phyloP scores from a whole-genome alignment of 805 yeast species.

The Lipomyces japonicus region DNA sequence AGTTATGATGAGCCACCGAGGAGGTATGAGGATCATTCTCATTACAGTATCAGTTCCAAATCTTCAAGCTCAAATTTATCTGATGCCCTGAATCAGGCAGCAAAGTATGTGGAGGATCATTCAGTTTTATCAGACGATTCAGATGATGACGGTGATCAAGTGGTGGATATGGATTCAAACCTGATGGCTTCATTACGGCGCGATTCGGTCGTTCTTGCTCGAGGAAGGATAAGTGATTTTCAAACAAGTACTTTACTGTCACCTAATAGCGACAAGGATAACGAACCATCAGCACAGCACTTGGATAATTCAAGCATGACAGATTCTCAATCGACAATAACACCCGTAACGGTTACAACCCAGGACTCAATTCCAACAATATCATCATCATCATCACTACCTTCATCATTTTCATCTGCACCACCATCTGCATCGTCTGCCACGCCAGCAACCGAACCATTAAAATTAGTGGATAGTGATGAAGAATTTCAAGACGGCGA shows the following conservation, averaged over 20 bases:
- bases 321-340: background rate
- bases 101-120: background rate
- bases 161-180: constrained; percentile 23
- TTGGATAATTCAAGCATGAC: background rate
- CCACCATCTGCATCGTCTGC: constrained; percentile 7
- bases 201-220: constrained; percentile 25
- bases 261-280: background rate
- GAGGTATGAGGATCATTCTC: constrained; percentile 1
- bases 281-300: background rate
- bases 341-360: background rate
- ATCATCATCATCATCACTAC: background rate
- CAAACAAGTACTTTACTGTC: constrained; percentile 8
- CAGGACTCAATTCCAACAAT: background rate
- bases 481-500: constrained; percentile 2
- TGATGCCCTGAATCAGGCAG: background rate
- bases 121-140: background rate
- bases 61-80: background rate
- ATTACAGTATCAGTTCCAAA: background rate
- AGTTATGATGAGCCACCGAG: background rate
- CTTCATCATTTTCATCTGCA: background rate
- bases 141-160: constrained; percentile 16
- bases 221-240: constrained; percentile 20
- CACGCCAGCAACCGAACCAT: background rate
- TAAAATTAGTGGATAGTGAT: background rate
- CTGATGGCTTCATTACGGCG: constrained; percentile 18